phyloP scores from a whole-genome alignment of 208 protist species.

The Acanthamoeba castellanii region DNA sequence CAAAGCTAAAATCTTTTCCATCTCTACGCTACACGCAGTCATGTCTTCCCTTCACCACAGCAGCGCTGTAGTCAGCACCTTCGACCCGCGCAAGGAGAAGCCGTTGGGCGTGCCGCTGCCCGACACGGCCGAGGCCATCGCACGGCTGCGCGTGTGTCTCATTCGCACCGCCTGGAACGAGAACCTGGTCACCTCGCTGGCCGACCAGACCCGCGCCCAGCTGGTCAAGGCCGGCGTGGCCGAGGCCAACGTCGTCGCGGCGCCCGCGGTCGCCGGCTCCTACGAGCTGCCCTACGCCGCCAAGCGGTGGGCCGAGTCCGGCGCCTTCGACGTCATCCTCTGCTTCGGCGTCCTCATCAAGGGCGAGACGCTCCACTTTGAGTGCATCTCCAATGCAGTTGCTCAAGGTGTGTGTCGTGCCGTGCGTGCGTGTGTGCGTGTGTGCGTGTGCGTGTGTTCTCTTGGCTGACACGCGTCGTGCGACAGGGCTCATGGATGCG shows the following conservation, averaged over 20 bases:
- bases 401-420: background rate
- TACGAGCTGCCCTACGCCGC: conserved; percentile 65
- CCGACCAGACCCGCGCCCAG: background rate
- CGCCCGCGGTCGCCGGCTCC: conserved; percentile 16
- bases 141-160: conserved; percentile 38
- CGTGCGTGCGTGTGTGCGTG: background rate
- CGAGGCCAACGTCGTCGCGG: background rate
- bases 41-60: background rate
- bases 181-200: conserved; percentile 21
- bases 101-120: conserved; percentile 1
- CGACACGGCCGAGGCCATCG: background rate
- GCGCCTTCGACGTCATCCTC: conserved; percentile 31
- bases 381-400: conserved; percentile 13
- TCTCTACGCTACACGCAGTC: no score
- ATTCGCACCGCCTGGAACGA: conserved; percentile 73
- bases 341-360: conserved; percentile 63
- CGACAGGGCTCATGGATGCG: conserved; percentile 66
- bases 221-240: conserved; percentile 15
- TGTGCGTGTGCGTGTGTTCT: no score
- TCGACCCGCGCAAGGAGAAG: conserved; percentile 32
- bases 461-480: no score
- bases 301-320: conserved; percentile 7
- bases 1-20: no score
- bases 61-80: background rate
- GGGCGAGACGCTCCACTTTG: conserved; percentile 71